phyloP scores from a whole-genome alignment of 805 yeast species.

The Teunomyces cretensis region DNA sequence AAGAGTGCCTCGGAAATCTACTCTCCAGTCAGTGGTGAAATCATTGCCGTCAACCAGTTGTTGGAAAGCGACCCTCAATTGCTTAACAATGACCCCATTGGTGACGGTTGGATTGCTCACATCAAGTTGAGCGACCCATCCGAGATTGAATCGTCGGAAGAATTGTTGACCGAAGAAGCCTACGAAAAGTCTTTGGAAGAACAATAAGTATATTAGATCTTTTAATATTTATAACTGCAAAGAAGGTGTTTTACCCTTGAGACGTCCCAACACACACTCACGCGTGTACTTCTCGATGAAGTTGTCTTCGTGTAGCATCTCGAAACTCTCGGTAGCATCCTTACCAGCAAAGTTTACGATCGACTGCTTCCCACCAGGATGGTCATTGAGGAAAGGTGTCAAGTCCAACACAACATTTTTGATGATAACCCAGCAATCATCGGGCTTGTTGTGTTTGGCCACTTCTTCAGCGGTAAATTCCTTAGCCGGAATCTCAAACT shows the following conservation, averaged over 20 bases:
- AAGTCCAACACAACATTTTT: constrained; percentile 52
- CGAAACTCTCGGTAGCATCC: constrained; percentile 51
- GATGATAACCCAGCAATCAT: constrained; percentile 55
- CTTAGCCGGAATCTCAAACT: constrained; percentile 44
- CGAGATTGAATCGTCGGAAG: constrained; percentile 35
- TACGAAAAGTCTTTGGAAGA: constrained; percentile 61
- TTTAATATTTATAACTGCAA: constrained; percentile 23
- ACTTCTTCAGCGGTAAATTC: constrained; percentile 50
- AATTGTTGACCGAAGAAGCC: constrained; percentile 52
- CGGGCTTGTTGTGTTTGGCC: constrained; percentile 43
- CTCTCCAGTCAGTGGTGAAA: constrained; percentile 78
- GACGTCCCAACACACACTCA: constrained; percentile 48
- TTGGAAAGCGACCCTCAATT: constrained; percentile 72
- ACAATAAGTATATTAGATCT: constrained; percentile 9
- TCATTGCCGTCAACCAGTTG: constrained; percentile 66
- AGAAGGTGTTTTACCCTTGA: constrained; percentile 48
- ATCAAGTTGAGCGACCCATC: constrained; percentile 52
- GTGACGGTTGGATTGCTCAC: constrained; percentile 91
- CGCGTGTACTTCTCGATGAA: constrained; percentile 51
- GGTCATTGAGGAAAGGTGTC: constrained; percentile 44
- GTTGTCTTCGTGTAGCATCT: constrained; percentile 56
- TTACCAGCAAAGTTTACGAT: constrained; percentile 47
- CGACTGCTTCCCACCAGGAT: constrained; percentile 57
- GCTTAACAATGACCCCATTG: constrained; percentile 87
- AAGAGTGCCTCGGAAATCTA: constrained; percentile 93